phyloP scores from a whole-genome alignment of 805 yeast genomes.

The Cyberlindnera maritima region DNA sequence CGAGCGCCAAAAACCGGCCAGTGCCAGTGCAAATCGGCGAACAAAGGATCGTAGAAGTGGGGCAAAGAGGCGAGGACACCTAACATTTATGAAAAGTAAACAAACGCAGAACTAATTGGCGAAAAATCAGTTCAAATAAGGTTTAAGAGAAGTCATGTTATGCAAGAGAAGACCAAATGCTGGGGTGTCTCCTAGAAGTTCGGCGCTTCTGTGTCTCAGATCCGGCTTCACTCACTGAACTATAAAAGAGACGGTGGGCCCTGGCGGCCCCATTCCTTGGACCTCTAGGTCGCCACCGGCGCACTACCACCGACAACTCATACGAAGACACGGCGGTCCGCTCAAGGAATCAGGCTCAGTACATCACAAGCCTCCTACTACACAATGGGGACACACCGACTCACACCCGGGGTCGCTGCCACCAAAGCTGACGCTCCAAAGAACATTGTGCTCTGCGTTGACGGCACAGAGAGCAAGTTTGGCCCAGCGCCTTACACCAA shows the following conservation, averaged over 20 bases:
- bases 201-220: background rate
- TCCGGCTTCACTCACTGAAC: background rate
- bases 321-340: background rate
- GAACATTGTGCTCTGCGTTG: conserved; percentile 55
- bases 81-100: background rate
- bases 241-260: conserved; percentile 1
- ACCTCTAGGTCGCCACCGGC: background rate
- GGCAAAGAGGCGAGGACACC: too few species aligned
- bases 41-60: too few species aligned
- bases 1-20: background rate
- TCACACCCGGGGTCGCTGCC: background rate
- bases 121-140: background rate
- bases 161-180: background rate
- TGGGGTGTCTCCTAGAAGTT: too few species aligned
- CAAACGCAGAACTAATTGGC: background rate
- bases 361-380: background rate
- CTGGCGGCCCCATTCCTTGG: background rate
- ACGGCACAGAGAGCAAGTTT: conserved; percentile 61
- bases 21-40: background rate
- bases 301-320: too few species aligned
- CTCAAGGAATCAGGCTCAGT: background rate
- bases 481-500: conserved; percentile 55
- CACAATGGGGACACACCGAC: background rate
- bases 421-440: conserved; percentile 21
- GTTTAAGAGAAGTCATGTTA: background rate